Evolutionary conservation across 768 basidiomycete genomes (phyloP).

Genomic region (Tylopilus sp.): DNA sequence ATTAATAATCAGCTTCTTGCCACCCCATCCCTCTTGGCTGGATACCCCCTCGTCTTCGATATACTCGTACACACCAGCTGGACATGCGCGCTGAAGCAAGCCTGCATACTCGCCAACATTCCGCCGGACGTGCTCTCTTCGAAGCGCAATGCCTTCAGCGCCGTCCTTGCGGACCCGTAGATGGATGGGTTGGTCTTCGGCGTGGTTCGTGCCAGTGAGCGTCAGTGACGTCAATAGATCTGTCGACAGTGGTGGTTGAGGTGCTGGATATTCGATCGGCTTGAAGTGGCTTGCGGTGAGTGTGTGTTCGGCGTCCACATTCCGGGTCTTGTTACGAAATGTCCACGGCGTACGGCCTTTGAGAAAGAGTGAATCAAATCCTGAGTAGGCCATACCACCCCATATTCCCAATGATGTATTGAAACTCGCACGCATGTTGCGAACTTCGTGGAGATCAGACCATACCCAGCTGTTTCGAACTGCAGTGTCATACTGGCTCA

Average conservation of each 20-base stretch:
- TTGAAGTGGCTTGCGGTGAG: conserved; percentile 58
- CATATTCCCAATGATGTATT: conserved; percentile 71
- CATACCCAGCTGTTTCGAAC: conserved; percentile 82
- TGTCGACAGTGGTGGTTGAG: conserved; percentile 87
- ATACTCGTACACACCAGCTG: conserved; percentile 97
- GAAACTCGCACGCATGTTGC: conserved; percentile 91
- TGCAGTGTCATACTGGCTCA: conserved; percentile 68
- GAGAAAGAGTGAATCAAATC: conserved; percentile 80
- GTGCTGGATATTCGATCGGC: conserved; percentile 83
- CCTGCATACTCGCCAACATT: conserved; percentile 85
- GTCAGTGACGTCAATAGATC: conserved; percentile 89
- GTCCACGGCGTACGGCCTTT: conserved; percentile 92
- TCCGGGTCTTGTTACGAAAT: conserved; percentile 58
- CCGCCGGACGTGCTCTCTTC: conserved; percentile 63
- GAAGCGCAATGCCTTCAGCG: conserved; percentile 41
- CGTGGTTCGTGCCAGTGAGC: conserved; percentile 92
- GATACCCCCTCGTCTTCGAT: conserved; percentile 61
- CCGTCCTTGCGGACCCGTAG: conserved; percentile 55
- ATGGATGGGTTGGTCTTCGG: conserved; percentile 95
- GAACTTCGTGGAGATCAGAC: conserved; percentile 81
- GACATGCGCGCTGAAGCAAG: conserved; percentile 85
- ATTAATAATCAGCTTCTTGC: conserved; percentile 93
- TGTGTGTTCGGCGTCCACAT: conserved; percentile 69
- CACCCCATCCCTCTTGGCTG: conserved; percentile 60
- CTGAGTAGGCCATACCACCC: conserved; percentile 88